These are phyloP conservation scores for Penicillium sp. DNA, from an alignment of 2,329 filamentous ascomycete genomes.

Conservation along the genomic window DNA sequence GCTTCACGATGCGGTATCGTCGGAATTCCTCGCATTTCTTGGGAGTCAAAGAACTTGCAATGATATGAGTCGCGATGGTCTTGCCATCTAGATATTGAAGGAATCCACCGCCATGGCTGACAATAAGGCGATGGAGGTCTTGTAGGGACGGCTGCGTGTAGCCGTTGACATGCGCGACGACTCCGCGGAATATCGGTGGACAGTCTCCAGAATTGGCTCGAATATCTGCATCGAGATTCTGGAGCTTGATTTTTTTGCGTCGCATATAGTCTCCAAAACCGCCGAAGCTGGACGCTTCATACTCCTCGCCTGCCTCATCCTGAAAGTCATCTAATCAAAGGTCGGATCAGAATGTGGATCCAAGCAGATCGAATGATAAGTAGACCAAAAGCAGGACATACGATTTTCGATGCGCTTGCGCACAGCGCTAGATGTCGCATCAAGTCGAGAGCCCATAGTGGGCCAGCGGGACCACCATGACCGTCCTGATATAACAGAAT, in stretches of 20 bases:
- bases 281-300: conserved; percentile 81
- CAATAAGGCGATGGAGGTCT: conserved; percentile 83
- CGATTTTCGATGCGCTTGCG: conserved; percentile 66
- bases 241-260: conserved; percentile 94
- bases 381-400: conserved; percentile 31
- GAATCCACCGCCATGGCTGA: conserved; percentile 91
- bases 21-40: conserved; percentile 91
- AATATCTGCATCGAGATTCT: conserved; percentile 86
- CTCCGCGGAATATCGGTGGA: conserved; percentile 84
- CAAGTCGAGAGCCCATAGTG: conserved; percentile 65
- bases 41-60: conserved; percentile 84
- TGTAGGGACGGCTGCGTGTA: conserved; percentile 94
- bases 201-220: conserved; percentile 70
- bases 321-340: conserved; percentile 67
- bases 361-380: background rate
- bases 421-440: conserved; percentile 61
- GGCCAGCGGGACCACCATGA: conserved; percentile 29
- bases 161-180: conserved; percentile 90
- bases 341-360: conserved; percentile 18
- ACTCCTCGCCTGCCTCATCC: conserved; percentile 86
- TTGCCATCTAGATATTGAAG: conserved; percentile 94
- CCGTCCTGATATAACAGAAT: conserved; percentile 9
- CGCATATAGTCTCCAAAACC: conserved; percentile 91
- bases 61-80: conserved; percentile 93
- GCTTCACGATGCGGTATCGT: conserved; percentile 89